Conservation (phyloP, 179 eudicot species). For the Drosera spatulata region DNA sequence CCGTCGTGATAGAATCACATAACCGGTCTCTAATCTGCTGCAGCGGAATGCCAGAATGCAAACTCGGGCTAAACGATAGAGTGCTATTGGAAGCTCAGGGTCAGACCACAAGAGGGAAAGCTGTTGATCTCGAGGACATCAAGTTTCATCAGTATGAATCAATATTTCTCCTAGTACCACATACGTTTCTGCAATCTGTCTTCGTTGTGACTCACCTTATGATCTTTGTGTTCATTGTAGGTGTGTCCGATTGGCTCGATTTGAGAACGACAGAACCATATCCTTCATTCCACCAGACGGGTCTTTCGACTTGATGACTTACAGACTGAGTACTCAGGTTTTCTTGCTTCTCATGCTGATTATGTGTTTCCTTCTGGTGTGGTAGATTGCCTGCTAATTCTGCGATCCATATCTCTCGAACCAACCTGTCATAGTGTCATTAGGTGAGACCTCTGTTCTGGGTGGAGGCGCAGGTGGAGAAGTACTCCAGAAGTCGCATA, state of each 20-base stretch:
- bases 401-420: background rate
- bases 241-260: conserved; percentile 89
- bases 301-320: conserved; percentile 90
- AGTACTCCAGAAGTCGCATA: conserved; percentile 91
- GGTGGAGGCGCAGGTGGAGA: conserved; percentile 94
- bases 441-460: conserved; percentile 79
- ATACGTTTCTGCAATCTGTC: no score
- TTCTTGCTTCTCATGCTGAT: conserved; percentile 1
- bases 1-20: no score
- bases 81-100: conserved; percentile 83
- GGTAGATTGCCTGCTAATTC: background rate
- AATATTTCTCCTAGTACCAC: no score
- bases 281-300: conserved; percentile 96
- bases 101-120: conserved; percentile 76
- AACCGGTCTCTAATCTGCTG: background rate
- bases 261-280: conserved; percentile 88
- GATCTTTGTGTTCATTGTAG: conserved; percentile 13
- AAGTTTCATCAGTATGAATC: conserved; percentile 86
- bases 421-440: conserved; percentile 8
- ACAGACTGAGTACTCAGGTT: conserved; percentile 95
- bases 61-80: conserved; percentile 91
- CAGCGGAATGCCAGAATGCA: conserved; percentile 99
- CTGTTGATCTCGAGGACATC: conserved; percentile 92
- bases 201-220: no score
- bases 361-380: background rate